Percentiles rank a stretch among this genome's conserved stretches.
phyloP scores from a whole-genome alignment of 306 rosid genomes.

The Corylus heterophylla region DNA sequence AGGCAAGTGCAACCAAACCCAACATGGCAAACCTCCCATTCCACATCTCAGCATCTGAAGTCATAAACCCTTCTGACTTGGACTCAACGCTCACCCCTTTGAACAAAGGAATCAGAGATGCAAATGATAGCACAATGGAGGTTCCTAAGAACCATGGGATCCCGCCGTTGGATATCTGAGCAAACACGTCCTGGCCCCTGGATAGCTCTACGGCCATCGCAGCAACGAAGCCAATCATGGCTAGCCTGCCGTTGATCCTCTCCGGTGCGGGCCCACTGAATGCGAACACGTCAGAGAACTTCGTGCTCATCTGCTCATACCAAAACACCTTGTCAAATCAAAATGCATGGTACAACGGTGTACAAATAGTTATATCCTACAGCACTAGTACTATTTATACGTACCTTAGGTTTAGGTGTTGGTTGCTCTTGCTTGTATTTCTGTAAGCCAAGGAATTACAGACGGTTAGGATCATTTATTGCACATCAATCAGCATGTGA shows the following conservation, averaged over 20 bases:
- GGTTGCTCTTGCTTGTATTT: too few relatives aligned
- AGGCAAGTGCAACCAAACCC: slow-evolving; percentile 76
- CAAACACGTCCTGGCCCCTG: slow-evolving; percentile 61
- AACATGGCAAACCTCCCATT: slow-evolving; percentile 88
- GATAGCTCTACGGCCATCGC: slow-evolving; percentile 69
- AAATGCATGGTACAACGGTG: too few relatives aligned
- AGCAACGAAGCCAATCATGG: slow-evolving; percentile 82
- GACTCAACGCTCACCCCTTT: slow-evolving; percentile 76
- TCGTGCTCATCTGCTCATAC: slow-evolving; percentile 49
- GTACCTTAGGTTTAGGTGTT: too few relatives aligned
- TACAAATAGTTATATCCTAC: too few relatives aligned
- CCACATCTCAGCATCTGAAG: slow-evolving; percentile 76
- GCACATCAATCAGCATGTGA: too few relatives aligned
- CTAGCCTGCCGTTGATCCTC: slow-evolving; percentile 88
- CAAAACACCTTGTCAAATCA: background rate
- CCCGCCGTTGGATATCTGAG: slow-evolving; percentile 70
- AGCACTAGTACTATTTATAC: too few relatives aligned
- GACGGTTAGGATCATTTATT: background rate
- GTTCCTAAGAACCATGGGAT: slow-evolving; percentile 64
- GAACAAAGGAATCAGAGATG: slow-evolving; percentile 68
- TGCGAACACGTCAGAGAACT: slow-evolving; percentile 53
- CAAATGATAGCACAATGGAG: slow-evolving; percentile 52
- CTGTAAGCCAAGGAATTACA: background rate
- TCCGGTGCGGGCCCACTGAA: slow-evolving; percentile 92
- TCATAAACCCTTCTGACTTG: slow-evolving; percentile 51